Base-by-base conservation (phyloP, 805 yeast species). In the Lipomyces orientalis region DNA sequence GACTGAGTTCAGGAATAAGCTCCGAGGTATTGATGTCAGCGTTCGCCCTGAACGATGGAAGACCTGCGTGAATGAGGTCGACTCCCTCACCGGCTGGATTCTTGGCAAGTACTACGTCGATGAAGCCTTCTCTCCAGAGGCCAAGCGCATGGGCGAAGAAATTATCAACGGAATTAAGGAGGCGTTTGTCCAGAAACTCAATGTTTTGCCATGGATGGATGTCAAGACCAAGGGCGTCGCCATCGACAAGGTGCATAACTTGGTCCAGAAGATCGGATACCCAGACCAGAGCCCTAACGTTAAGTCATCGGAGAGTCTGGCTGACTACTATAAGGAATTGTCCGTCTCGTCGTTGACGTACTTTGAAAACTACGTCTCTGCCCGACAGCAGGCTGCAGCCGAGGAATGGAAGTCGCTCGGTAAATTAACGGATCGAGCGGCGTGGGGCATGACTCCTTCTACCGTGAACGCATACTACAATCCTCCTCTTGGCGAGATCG, bases 391-490 rank as follows among this genome's bases (percentile, higher is more conserved):
- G 35, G 72, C 71, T 22, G 68, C 69, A 16, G n/a, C 25, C n/a
- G 71, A 68, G 33, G 67, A 62, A 39, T 68, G 71, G 72, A 43
- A 43, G 14, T 43, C 66, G 12, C 58, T 69, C 4, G 71, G 71
- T 33, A 60, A 69, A 39, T 58, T 56, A 10, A 64, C 69, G 19
- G 72, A 69, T 29, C 68, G 71, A 12, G 72, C 69, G 29, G 69
- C 65, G 29, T 69, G 72, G 72, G 69, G 54, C 31, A 69, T 69
- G 72, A 68, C 72, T 9, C 72, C 72, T 2, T 55, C 71, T 2
- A 69, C 72, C n/a, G 72, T 69, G 34, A 69, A 69, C 64, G 72
- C 72, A 29, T 69, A 69, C 64, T 69, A 69, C 64, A 69, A 69
- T 61, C 72, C 72, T 34, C 69, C 69, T 4, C 64, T 68, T 19